phyloP scores from a whole-genome alignment of 371 early-diverging fungal genomes.

The Lichtheimia hyalospora region DNA sequence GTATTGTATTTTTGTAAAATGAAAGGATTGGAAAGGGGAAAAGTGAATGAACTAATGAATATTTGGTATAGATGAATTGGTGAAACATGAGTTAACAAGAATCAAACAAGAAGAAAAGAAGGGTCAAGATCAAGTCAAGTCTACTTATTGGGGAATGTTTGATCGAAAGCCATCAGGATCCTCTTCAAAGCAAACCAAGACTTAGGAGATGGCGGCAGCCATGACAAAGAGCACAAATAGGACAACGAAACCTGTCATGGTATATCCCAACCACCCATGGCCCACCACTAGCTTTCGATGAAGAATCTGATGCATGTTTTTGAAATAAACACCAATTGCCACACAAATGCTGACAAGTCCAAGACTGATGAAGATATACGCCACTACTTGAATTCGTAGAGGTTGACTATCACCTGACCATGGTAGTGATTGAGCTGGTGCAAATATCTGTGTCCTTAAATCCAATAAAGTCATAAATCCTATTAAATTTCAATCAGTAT shows the following conservation, averaged over 20 bases:
- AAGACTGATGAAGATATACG: slow-evolving; percentile 33
- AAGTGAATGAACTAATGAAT: background rate
- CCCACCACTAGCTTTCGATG: slow-evolving; percentile 28
- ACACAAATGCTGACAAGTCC: slow-evolving; percentile 31
- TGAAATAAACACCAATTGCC: slow-evolving; percentile 26
- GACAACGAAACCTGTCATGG: slow-evolving; percentile 24
- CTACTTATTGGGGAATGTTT: slow-evolving; percentile 15
- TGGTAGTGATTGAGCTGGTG: slow-evolving; percentile 35
- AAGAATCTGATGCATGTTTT: slow-evolving; percentile 32
- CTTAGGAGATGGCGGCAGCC: slow-evolving; percentile 24
- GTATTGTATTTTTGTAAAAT: slow-evolving; percentile 12
- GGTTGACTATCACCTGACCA: slow-evolving; percentile 24
- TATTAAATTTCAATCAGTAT: slow-evolving; percentile 3
- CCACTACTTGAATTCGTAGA: slow-evolving; percentile 21
- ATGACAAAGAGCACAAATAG: slow-evolving; percentile 36
- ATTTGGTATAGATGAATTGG: slow-evolving; percentile 5
- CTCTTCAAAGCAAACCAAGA: no score
- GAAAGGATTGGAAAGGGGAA: background rate
- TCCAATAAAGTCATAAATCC: slow-evolving; percentile 40
- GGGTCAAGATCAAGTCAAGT: slow-evolving; percentile 7
- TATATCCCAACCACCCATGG: slow-evolving; percentile 35
- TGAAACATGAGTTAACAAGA: slow-evolving; percentile 8
- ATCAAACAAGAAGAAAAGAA: slow-evolving; percentile 15
- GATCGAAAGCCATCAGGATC: background rate
- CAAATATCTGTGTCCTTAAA: slow-evolving; percentile 29